Base-by-base conservation (phyloP, 257 asterid species). In the Perilla frutescens region DNA sequence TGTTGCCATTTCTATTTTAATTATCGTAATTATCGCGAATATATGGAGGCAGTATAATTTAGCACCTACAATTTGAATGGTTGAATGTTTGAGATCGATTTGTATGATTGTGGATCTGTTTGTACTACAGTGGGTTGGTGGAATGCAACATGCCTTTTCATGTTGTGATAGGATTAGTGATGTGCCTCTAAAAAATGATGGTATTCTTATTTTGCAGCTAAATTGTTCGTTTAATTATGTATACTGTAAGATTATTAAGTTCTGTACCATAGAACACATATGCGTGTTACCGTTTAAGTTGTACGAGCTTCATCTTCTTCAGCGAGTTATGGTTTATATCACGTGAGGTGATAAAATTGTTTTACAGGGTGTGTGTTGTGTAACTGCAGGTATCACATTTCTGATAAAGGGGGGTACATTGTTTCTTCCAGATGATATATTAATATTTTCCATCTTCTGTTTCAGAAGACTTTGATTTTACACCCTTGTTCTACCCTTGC, bases 21-120 rank as follows among this genome's bases (percentile, higher is more conserved):
- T 4, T 71, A 8, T 58, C 48, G 62, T 15, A 4, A 47, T 49
- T 45, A 9, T 31, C 20, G 14, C 51, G 41, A 55, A 8, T 69
- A 12, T 36, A 7, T 48, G 8, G 56, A 41, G 45, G 54, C 59
- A 50, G 13, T 51, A 3, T 20, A 40, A 6, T 61, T 37, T 13
- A 20, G 44, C 44, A 55, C 9, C 31, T 26, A 5, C 11, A 2
- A 58, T 49, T 62, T 26, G 47, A 29, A 53, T 40, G 1, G 29
- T 26, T 13, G 63, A 34, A 61, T 39, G 55, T 39, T 72, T 47
- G 20, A 44, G 2, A 43, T 37, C 26, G 37, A 45, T 11, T 45
- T 31, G 6, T 55, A 7, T 34, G 55, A 51, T 45, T 55, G 39
- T 77, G 62, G 72, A 71, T 65, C 74, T 14, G 4, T 64, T 47